Evolutionary conservation across 495 filamentous ascomycete species (phyloP).

Genomic region (Aspergillus leporis): DNA sequence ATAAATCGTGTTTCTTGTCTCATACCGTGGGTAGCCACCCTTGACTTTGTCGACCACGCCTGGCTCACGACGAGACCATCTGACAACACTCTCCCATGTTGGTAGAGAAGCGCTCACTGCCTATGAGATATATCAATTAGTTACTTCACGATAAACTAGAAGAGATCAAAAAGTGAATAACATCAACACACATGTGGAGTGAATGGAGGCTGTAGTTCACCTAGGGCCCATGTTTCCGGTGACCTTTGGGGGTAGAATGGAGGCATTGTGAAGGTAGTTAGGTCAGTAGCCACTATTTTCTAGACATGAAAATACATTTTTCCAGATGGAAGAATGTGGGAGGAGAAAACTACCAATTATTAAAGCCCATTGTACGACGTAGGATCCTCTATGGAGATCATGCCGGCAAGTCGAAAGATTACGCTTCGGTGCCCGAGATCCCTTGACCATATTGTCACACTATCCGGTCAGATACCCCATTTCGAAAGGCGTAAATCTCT

Average conservation of each 20-base stretch:
- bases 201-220: not conserved
- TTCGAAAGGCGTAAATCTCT: too few relatives aligned
- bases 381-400: too few relatives aligned
- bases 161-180: not conserved
- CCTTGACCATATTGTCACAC: too few relatives aligned
- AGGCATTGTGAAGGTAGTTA: not conserved
- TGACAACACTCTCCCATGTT: not conserved
- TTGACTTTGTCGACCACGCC: not conserved
- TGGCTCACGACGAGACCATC: not conserved
- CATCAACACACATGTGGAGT: conserved; percentile 1
- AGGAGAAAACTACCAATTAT: not conserved
- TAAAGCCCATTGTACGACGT: too few relatives aligned
- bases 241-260: not conserved
- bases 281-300: too few relatives aligned
- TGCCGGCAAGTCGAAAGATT: too few relatives aligned
- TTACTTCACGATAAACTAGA: not conserved
- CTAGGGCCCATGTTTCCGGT: not conserved
- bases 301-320: not conserved
- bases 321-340: not conserved
- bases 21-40: not conserved
- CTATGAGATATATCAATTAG: not conserved
- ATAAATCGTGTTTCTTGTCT: not conserved
- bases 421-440: too few relatives aligned
- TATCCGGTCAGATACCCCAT: too few relatives aligned
- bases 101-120: not conserved